A percentile compares a stretch with the other conserved stretches of the same genome.
phyloP scores from a whole-genome alignment of 2,329 filamentous ascomycete species.

The Salinomyces thailandicus region DNA sequence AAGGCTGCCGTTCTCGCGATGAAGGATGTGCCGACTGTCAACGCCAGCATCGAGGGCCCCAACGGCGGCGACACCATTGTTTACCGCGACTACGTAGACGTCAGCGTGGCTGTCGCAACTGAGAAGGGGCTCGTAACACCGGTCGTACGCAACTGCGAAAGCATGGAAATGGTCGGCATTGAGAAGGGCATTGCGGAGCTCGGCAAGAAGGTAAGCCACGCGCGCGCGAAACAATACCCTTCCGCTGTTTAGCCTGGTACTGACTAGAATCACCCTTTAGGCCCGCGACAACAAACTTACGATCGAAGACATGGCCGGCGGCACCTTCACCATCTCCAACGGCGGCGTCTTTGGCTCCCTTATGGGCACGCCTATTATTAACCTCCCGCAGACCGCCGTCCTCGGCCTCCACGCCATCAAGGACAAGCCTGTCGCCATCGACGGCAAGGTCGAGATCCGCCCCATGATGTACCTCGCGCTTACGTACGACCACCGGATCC shows the following conservation, averaged over 20 bases:
- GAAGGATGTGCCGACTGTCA: constrained; percentile 88
- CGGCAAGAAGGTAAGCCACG: constrained; percentile 81
- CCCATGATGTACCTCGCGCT: constrained; percentile 99
- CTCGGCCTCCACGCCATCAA: constrained; percentile 94
- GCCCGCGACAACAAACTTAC: constrained; percentile 93
- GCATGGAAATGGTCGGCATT: constrained; percentile 76
- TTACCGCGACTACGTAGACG: constrained; percentile 95
- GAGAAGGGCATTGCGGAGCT: constrained; percentile 87
- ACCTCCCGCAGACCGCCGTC: constrained; percentile 83
- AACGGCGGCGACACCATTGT: constrained; percentile 95
- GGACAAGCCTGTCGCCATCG: constrained; percentile 77
- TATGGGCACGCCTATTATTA: constrained; percentile 98
- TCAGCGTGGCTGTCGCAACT: constrained; percentile 92
- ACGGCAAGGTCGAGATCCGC: constrained; percentile 88
- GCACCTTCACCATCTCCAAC: constrained; percentile 96
- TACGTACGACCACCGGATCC: constrained; percentile 91
- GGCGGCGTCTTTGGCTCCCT: constrained; percentile 93
- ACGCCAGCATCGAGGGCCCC: constrained; percentile 92
- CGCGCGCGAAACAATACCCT: too few species aligned
- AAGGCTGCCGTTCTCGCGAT: constrained; percentile 83
- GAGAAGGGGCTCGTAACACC: constrained; percentile 96
- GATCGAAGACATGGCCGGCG: constrained; percentile 98
- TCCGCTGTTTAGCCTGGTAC: neutral
- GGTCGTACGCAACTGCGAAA: constrained; percentile 87
- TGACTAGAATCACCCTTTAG: constrained; percentile 32